Base-by-base conservation (phyloP, 768 basidiomycete species). In the Calocybe gangraenosa region DNA sequence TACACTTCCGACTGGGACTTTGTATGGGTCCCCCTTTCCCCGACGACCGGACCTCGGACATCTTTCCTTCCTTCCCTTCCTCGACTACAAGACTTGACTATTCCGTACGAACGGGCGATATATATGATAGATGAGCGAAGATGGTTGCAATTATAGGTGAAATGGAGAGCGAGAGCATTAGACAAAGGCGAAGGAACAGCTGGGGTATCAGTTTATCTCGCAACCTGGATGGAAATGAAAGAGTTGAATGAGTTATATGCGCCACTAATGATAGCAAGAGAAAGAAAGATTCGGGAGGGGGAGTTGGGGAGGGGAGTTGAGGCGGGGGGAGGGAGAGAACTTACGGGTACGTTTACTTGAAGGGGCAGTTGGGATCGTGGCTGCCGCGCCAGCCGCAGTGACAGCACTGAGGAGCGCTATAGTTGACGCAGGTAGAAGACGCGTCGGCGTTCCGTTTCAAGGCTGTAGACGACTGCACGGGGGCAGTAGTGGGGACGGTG, bases 341-440 rank as follows among this genome's bases (percentile, higher is more conserved):
- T 23, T 33, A 54, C 49, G 37, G n/a, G 32, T 18, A 28, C 37
- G 8, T 51, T 70, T 62, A 78, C 59, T 70, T 76, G 79, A 84
- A 83, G 34, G 82, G 82, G 70, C 84, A 86, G 57, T 67, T 71
- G 28, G 79, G 75, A 20, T 78, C 61, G 55, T 76, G 75, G 48
- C 68, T 58, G 31, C 82, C 83, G 55, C 84, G 79, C 71, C 72
- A 82, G 54, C 83, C 83, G 51, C 85, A 87, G 61, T 85, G 82
- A 71, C 82, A 85, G 67, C 85, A 87, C 61, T 85, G 83, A 48
- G 85, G 82, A n/a, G 78, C 70, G 68, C 74, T 79, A 55, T 72
- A 68, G 67, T 78, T 66, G 42, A 70, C 60, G 28, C 66, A 58
- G 39, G 65, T n/a, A n/a, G n/a, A 50, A 49, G 52, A 43, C 48